These are phyloP conservation scores for Suillus brevipes DNA, from an alignment of 768 basidiomycete genomes.

Conservation along the genomic window DNA sequence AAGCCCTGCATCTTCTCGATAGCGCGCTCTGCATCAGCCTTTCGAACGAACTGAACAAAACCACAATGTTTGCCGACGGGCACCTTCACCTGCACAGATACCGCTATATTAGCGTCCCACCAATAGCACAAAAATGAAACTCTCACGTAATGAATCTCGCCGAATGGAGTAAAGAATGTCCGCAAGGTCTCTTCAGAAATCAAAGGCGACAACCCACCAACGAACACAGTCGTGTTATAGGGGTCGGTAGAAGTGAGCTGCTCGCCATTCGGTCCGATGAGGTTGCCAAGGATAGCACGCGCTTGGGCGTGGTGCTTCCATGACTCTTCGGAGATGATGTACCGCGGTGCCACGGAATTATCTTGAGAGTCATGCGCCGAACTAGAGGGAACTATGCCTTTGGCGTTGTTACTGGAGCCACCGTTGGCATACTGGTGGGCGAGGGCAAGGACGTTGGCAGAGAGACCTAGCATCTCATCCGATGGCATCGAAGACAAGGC, in stretches of 20 bases:
- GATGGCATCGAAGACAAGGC: constrained; percentile 48
- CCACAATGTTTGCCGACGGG: constrained; percentile 95
- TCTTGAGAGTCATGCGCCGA: constrained; percentile 48
- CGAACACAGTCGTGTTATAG: constrained; percentile 96
- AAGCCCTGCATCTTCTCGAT: constrained; percentile 98
- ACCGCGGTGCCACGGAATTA: constrained; percentile 45
- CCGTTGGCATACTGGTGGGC: constrained; percentile 46
- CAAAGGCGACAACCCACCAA: constrained; percentile 84
- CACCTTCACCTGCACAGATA: constrained; percentile 76
- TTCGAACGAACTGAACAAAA: constrained; percentile 92
- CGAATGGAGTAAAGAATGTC: constrained; percentile 91
- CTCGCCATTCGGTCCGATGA: constrained; percentile 86
- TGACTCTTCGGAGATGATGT: constrained; percentile 68
- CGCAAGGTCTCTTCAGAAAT: constrained; percentile 90
- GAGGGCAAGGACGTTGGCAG: constrained; percentile 47
- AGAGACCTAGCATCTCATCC: constrained; percentile 54
- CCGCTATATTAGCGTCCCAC: constrained; percentile 9
- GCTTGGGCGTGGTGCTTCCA: constrained; percentile 87
- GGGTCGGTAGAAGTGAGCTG: constrained; percentile 87
- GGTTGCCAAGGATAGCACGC: constrained; percentile 75
- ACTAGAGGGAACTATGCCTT: constrained; percentile 29
- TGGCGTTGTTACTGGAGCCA: constrained; percentile 31
- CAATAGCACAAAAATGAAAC: constrained; percentile 9
- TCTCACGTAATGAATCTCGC: constrained; percentile 88
- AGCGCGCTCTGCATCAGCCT: constrained; percentile 87